Base-by-base conservation (phyloP, 78 protist species). In the Dictyostelium brefeldianum region DNA sequence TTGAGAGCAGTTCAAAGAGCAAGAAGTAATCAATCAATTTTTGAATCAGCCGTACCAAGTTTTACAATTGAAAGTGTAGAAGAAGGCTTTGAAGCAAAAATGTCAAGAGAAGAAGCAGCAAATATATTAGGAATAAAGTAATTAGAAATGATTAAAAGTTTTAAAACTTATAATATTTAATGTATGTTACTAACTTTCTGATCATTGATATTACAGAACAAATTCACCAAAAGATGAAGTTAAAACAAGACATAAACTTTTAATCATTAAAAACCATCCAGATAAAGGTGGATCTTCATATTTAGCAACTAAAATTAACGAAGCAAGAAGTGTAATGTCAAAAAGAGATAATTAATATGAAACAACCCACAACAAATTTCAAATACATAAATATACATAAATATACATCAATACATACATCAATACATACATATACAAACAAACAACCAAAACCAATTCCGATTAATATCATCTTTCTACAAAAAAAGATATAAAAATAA, bases 231-330 rank as follows among this genome's bases (percentile, higher is more conserved):
- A 87, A 47, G 92, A 87, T 9, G 57, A 77, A 50, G 9, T 87
- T 50, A 87, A 87, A 64, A 41, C 17, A 6, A 41, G 31, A 77
- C 92, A 87, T 22, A 87, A 87, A 59, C 50, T 54, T 18, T 48
- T 87, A 17, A 77, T 87, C 48, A 87, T 87, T 50, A 74, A 50
- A n/a, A 87, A 87, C 67, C 92, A 87, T 87, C 92, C 92, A 77
- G 92, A 87, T 87, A 74, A 75, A 22, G 92, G 92, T 64, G 92
- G 92, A 64, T 87, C 92, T 3, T 87, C 92, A 14, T 87, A 87
- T 77, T 43, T 87, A 50, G 83, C 92, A 47, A 87, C 92, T 20
- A 87, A 87, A 77, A 80, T 87, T 20, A 87, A 87, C 64, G 92
- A 87, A 87, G 92, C 92, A 29, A 87, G 57, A 77, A 87, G 41